These are phyloP conservation scores for Trichoderma koningiopsis DNA, from an alignment of 2,329 filamentous ascomycete genomes.

Conservation along the genomic window DNA sequence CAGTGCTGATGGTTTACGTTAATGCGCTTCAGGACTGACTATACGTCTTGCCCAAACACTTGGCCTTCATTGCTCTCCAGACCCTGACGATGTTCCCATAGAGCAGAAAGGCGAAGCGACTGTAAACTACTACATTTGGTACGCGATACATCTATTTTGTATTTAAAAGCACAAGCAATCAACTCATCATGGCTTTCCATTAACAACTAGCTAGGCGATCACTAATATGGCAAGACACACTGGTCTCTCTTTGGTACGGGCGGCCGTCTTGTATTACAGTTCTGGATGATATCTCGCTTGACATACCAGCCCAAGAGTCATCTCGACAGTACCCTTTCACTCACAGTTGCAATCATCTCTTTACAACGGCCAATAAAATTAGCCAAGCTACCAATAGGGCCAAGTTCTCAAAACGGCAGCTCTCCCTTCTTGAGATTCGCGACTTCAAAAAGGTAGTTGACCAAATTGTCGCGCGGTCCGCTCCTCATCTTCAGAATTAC, in stretches of 20 bases:
- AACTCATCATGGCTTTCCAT: neutral
- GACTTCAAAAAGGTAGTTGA: neutral
- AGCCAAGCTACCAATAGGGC: neutral
- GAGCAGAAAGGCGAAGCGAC: neutral
- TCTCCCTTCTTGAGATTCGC: neutral
- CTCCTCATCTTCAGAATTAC: neutral
- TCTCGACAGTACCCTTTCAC: neutral
- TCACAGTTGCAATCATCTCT: neutral
- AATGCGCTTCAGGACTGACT: neutral
- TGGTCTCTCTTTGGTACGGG: constrained; percentile 6
- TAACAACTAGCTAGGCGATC: neutral
- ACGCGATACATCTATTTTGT: neutral
- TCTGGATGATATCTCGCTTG: neutral
- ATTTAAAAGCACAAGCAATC: too few relatives aligned
- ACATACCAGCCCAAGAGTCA: neutral
- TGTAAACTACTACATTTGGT: constrained; percentile 12
- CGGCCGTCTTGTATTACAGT: neutral
- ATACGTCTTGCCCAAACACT: neutral
- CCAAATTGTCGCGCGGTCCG: neutral
- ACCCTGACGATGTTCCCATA: neutral
- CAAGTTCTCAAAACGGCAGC: neutral
- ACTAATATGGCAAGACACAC: constrained; percentile 14
- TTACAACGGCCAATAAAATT: constrained; percentile 4
- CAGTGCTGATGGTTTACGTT: neutral
- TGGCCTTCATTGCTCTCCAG: neutral